These are phyloP conservation scores for Populus trichocarpa DNA, from an alignment of 441 rosid genomes.

Conservation along the genomic window DNA sequence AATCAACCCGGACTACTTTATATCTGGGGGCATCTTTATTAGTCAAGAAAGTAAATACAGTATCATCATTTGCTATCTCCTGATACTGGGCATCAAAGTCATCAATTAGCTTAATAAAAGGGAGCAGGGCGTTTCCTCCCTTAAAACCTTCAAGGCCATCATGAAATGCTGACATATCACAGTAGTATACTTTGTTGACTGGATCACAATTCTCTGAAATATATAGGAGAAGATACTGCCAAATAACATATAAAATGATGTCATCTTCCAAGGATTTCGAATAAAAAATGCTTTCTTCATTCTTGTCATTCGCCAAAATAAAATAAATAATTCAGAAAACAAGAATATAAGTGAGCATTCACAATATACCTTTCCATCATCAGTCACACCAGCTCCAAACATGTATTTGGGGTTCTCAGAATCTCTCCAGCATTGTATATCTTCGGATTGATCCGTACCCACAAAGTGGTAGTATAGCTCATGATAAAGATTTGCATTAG, in stretches of 20 bases:
- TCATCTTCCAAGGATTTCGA: slow-evolving; percentile 1
- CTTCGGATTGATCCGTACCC: slow-evolving; percentile 83
- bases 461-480: slow-evolving; percentile 78
- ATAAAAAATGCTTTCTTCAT: neutral
- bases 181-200: slow-evolving; percentile 82
- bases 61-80: slow-evolving; percentile 73
- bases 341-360: neutral
- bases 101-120: slow-evolving; percentile 85
- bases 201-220: slow-evolving; percentile 74
- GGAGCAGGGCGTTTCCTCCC: slow-evolving; percentile 53
- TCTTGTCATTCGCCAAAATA: neutral
- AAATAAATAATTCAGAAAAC: neutral
- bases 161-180: slow-evolving; percentile 62
- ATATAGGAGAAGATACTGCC: slow-evolving; percentile 74
- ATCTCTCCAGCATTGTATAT: slow-evolving; percentile 92
- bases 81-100: slow-evolving; percentile 58
- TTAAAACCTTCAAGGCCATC: slow-evolving; percentile 70
- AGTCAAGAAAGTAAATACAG: slow-evolving; percentile 73
- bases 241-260: slow-evolving; percentile 8
- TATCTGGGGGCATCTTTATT: slow-evolving; percentile 87
- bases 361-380: slow-evolving; percentile 72
- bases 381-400: slow-evolving; percentile 54
- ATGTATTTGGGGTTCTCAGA: slow-evolving; percentile 69
- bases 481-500: slow-evolving; percentile 68
- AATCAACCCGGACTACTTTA: slow-evolving; percentile 78